phyloP scores from a whole-genome alignment of 805 yeast species.

The Metschnikowia dekortorum region DNA sequence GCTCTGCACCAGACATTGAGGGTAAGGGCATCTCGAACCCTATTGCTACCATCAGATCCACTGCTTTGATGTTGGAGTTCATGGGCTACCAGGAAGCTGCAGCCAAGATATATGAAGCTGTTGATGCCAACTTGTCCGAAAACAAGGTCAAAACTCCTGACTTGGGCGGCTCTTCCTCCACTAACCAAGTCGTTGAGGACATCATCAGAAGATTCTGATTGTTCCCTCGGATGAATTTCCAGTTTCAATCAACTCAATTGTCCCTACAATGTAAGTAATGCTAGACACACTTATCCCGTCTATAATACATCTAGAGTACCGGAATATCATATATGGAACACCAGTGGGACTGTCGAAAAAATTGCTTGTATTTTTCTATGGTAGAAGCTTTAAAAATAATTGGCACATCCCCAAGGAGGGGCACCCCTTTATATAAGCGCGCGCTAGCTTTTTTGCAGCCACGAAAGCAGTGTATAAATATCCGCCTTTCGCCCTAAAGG shows the following conservation, averaged over 20 bases:
- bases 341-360: no score
- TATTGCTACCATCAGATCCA: conserved; percentile 94
- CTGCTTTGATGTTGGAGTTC: conserved; percentile 96
- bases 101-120: conserved; percentile 87
- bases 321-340: no score
- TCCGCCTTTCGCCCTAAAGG: neutral
- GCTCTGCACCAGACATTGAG: conserved; percentile 98
- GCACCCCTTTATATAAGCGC: neutral
- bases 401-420: neutral
- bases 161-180: conserved; percentile 84
- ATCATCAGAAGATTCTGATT: conserved; percentile 49
- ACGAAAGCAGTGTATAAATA: neutral
- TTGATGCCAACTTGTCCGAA: conserved; percentile 85
- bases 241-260: no score
- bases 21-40: conserved; percentile 95
- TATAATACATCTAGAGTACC: no score
- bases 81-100: conserved; percentile 90
- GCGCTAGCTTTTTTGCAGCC: conserved; percentile 4
- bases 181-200: conserved; percentile 84
- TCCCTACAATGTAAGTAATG: no score
- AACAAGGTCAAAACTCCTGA: conserved; percentile 85
- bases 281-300: no score
- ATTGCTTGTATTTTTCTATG: neutral
- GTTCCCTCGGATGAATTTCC: no score
- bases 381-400: neutral